These are phyloP conservation scores for Ophiocordyceps robertsii DNA, from an alignment of 2,329 filamentous ascomycete species.

Conservation along the genomic window DNA sequence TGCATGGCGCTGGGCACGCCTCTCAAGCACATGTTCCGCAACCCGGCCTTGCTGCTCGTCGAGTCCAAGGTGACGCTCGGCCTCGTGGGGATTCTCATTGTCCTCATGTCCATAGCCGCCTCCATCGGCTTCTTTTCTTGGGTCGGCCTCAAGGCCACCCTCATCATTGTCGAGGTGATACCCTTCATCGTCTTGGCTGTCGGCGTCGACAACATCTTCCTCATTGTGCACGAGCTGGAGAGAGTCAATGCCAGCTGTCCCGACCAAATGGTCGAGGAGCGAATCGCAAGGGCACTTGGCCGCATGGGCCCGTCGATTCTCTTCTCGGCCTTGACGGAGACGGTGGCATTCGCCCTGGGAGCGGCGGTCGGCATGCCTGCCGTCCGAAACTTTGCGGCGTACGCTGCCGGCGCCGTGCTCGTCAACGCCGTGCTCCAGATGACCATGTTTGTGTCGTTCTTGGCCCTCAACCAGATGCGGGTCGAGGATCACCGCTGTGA, in stretches of 20 bases:
- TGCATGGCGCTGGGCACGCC: slow-evolving; percentile 86
- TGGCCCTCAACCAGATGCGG: slow-evolving; percentile 80
- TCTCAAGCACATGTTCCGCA: slow-evolving; percentile 61
- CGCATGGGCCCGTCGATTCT: slow-evolving; percentile 95
- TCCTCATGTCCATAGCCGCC: slow-evolving; percentile 92
- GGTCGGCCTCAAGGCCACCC: slow-evolving; percentile 78
- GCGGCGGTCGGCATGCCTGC: slow-evolving; percentile 96
- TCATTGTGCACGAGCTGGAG: slow-evolving; percentile 97
- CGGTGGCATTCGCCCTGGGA: slow-evolving; percentile 81
- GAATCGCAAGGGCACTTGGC: slow-evolving; percentile 78
- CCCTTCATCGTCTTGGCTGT: slow-evolving; percentile 94
- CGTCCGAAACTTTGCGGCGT: slow-evolving; percentile 92
- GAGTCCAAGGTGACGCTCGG: slow-evolving; percentile 95
- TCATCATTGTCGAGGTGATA: slow-evolving; percentile 98
- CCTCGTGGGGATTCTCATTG: slow-evolving; percentile 87
- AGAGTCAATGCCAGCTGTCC: slow-evolving; percentile 85
- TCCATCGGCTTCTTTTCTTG: slow-evolving; percentile 93
- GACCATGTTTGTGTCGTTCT: slow-evolving; percentile 89
- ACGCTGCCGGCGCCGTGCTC: slow-evolving; percentile 89
- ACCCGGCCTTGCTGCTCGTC: slow-evolving; percentile 73
- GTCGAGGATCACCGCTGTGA: slow-evolving; percentile 84
- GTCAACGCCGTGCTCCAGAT: slow-evolving; percentile 96
- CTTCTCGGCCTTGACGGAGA: slow-evolving; percentile 89
- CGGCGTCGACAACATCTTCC: slow-evolving; percentile 96
- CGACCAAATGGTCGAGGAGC: slow-evolving; percentile 73